Base-by-base conservation (phyloP, 495 filamentous ascomycete genomes). In the Tuber aestivum region DNA sequence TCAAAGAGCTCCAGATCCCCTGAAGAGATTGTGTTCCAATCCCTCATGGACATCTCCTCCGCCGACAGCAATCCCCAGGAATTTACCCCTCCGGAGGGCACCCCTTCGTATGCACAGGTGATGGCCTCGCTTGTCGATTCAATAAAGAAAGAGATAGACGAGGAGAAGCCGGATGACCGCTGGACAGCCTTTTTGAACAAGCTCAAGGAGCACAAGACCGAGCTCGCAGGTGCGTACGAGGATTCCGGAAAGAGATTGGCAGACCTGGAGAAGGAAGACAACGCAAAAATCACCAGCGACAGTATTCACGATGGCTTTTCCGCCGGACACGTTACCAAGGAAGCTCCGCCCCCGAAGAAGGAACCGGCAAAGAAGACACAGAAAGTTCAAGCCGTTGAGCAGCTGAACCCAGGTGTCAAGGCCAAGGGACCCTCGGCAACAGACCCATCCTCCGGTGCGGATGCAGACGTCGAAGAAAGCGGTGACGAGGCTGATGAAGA, bases 21-120 rank as follows among this genome's bases (percentile, higher is more conserved):
- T 23, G 86, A 89, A 72, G 91, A 97, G 83, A 86, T 94, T 50
- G 91, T 97, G 70, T 97, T 98, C 85, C 89, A 92, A 76, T 89
- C 89, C 32, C 88, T 99, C 76, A 93, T 97, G 86, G 92, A 97
- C 81, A 90, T 89, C 42, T 90, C 90, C 32, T 85, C 86, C 48
- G 86, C 89, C 48, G 89, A 95, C 44, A 93, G 97, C 84, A 86
- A 89, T 82, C 90, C 92, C 23, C 27, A 77, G 44, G 76, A 77
- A 56, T 90, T 90, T 5, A 80, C 86, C 37, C 91, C 93, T 38
- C 90, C 94, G 37, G 85, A 86, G 27, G 94, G 92, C 37, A 89
- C 91, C 74, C 94, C 93, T 1, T 92, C 91, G 8, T 99, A 97
- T 82, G 94, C 93, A 27, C 92, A 94, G 85, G 98, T 99, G 95